A percentile compares a stretch with the other conserved stretches of the same genome.
Evolutionary conservation across 1,284 basidiomycete species (phyloP).

Genomic region (Cryptococcus amylolentus): DNA sequence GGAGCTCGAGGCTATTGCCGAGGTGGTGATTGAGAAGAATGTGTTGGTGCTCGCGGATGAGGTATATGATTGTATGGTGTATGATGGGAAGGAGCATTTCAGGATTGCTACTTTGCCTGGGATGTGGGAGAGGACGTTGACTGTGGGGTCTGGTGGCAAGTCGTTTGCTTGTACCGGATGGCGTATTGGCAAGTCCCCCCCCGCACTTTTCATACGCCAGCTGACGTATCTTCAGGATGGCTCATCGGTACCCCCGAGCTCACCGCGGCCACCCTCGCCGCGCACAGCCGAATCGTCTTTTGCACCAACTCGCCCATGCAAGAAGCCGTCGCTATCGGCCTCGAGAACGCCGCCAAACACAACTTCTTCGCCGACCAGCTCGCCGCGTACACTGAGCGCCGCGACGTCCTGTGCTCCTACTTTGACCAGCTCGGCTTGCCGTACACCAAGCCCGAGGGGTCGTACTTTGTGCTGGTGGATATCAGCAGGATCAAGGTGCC

Average conservation of each 20-base stretch:
- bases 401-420: constrained; percentile 66
- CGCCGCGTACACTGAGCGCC: constrained; percentile 75
- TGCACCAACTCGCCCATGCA: constrained; percentile 88
- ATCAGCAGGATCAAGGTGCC: constrained; percentile 78
- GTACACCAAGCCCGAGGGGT: constrained; percentile 83
- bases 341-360: constrained; percentile 69
- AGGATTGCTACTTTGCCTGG: constrained; percentile 87
- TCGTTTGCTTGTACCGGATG: constrained; percentile 98
- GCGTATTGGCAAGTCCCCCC: constrained; percentile 68
- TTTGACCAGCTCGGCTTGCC: constrained; percentile 82
- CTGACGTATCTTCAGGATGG: constrained; percentile 57
- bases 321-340: constrained; percentile 82
- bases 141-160: constrained; percentile 77
- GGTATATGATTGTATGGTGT: constrained; percentile 96
- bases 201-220: neutral
- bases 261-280: constrained; percentile 80
- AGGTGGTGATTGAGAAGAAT: constrained; percentile 86
- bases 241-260: constrained; percentile 81
- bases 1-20: constrained; percentile 81
- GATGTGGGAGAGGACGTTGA: constrained; percentile 96
- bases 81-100: constrained; percentile 80
- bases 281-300: constrained; percentile 90
- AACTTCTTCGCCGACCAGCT: constrained; percentile 77
- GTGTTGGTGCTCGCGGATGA: constrained; percentile 92
- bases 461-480: constrained; percentile 86